Evolutionary conservation across 2,329 filamentous ascomycete genomes (phyloP).

Genomic region (Dothideomycetidae sp.): DNA sequence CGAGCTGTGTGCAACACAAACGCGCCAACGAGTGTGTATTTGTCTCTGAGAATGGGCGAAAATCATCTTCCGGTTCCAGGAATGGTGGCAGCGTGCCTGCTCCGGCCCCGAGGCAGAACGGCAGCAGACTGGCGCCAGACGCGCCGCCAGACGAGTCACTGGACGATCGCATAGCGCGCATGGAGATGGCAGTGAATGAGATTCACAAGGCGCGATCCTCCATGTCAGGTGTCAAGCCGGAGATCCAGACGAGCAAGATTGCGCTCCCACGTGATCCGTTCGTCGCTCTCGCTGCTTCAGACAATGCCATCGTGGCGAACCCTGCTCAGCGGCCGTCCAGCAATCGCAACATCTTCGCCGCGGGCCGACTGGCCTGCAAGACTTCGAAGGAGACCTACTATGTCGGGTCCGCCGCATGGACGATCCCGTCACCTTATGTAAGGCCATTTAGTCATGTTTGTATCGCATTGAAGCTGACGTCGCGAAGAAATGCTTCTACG

Average conservation of each 20-base stretch:
- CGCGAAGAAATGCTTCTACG: slow-evolving; percentile 2
- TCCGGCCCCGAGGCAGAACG: too few species aligned
- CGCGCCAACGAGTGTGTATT: slow-evolving; percentile 1
- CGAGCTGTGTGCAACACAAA: slow-evolving; percentile 5
- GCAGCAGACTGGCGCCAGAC: neutral
- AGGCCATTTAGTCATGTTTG: too few species aligned
- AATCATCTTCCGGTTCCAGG: neutral
- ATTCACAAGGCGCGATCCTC: neutral
- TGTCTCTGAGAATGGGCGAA: neutral
- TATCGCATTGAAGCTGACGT: too few species aligned
- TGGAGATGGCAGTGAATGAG: neutral
- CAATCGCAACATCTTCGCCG: slow-evolving; percentile 3
- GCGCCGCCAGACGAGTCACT: neutral
- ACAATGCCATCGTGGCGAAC: too few species aligned
- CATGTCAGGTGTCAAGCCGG: too few species aligned
- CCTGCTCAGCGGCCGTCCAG: too few species aligned
- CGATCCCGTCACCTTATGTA: neutral
- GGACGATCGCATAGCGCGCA: neutral
- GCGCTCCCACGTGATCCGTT: too few species aligned
- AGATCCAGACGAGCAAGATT: too few species aligned
- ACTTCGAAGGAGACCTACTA: neutral
- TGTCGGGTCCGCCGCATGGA: slow-evolving; percentile 3
- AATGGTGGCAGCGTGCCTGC: too few species aligned
- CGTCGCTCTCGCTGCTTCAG: too few species aligned
- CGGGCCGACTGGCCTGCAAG: slow-evolving; percentile 2